Percentiles rank a stretch among this genome's conserved stretches.
Conservation (phyloP, 352 stramenopile species). For the Phytopythium delawarense region DNA sequence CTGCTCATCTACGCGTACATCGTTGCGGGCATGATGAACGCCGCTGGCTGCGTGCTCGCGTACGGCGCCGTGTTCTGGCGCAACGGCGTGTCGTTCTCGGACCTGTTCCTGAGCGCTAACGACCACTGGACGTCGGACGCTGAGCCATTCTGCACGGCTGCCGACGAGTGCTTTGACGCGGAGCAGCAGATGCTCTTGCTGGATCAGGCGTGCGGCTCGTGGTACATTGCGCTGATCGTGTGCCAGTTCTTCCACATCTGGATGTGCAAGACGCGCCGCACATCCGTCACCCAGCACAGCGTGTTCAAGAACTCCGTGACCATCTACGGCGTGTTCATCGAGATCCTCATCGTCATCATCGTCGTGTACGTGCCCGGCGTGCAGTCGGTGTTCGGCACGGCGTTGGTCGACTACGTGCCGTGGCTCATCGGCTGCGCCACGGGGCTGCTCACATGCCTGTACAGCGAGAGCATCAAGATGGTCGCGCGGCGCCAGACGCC, state of each 20-base stretch:
- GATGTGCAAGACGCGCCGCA: constrained; percentile 81
- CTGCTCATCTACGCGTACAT: constrained; percentile 84
- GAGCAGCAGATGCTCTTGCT: constrained; percentile 48
- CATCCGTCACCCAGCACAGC: constrained; percentile 62
- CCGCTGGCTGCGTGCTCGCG: constrained; percentile 30
- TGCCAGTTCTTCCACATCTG: constrained; percentile 84
- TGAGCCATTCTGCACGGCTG: constrained; percentile 18
- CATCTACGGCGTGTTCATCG: constrained; percentile 41
- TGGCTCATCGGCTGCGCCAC: constrained; percentile 38
- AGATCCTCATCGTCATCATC: constrained; percentile 39
- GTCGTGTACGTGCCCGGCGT: constrained; percentile 43
- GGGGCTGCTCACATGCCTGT: constrained; percentile 29
- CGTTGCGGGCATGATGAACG: constrained; percentile 81
- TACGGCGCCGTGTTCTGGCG: constrained; percentile 34
- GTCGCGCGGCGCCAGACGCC: constrained; percentile 18
- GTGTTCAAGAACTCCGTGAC: constrained; percentile 79
- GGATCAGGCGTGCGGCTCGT: constrained; percentile 54
- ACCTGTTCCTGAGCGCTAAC: constrained; percentile 34
- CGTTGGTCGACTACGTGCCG: constrained; percentile 30
- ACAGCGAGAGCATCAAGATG: constrained; percentile 37
- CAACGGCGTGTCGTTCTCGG: constrained; percentile 28
- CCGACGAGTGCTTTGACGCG: constrained; percentile 27
- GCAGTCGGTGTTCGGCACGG: constrained; percentile 37
- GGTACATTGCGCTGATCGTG: constrained; percentile 68
- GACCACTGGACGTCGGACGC: constrained; percentile 23